These are phyloP conservation scores for Geranomyces variabilis DNA, from an alignment of 192 early-diverging fungal genomes.

Conservation along the genomic window DNA sequence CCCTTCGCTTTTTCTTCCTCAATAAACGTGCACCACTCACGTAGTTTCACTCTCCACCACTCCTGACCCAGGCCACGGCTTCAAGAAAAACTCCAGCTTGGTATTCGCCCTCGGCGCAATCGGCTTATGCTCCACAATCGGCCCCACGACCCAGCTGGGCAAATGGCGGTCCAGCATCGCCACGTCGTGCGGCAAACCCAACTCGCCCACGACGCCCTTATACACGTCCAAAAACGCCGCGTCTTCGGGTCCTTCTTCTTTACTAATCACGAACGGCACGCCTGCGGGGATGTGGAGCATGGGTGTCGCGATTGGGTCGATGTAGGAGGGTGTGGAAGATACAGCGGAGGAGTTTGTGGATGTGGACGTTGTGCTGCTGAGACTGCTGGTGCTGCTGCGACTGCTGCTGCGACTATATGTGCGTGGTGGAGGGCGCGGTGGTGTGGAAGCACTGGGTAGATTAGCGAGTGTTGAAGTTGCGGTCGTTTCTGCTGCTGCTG, in stretches of 20 bases:
- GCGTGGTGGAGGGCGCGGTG: background rate
- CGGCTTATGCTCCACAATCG: constrained; percentile 62
- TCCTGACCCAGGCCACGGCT: too few species aligned
- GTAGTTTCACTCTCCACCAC: too few species aligned
- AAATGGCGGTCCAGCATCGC: constrained; percentile 65
- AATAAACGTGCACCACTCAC: too few species aligned
- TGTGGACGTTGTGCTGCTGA: too few species aligned
- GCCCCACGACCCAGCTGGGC: constrained; percentile 86
- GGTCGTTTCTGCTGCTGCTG: too few species aligned
- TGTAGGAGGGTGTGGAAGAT: background rate
- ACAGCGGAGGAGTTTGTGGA: background rate
- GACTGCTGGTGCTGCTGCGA: background rate
- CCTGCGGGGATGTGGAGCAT: constrained; percentile 62
- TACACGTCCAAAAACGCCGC: constrained; percentile 73
- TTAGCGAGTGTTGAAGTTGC: background rate
- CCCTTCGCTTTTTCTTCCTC: too few species aligned
- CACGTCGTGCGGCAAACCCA: constrained; percentile 39
- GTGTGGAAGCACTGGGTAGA: background rate
- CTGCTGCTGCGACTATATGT: background rate
- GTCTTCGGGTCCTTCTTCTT: constrained; percentile 74
- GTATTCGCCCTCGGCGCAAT: constrained; percentile 71
- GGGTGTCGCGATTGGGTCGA: constrained; percentile 48
- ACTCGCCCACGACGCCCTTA: constrained; percentile 61
- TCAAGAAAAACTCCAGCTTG: constrained; percentile 75
- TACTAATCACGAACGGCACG: constrained; percentile 71